Percentiles rank a stretch among this genome's conserved stretches.
phyloP scores from a whole-genome alignment of 352 stramenopile species.

The Phytophthora kernoviae region DNA sequence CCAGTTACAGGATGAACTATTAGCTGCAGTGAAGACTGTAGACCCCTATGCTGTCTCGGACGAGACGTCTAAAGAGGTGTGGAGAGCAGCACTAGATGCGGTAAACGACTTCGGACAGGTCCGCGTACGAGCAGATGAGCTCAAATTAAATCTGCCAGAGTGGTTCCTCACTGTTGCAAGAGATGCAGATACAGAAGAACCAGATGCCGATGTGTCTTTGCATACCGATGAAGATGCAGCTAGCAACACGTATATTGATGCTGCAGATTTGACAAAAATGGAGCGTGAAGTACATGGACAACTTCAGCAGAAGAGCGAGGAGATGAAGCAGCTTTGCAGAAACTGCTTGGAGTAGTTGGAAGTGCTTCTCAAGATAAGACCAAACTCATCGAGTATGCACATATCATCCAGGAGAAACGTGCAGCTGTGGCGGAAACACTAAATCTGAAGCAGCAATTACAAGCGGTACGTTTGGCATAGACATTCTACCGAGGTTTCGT shows the following conservation, averaged over 20 bases:
- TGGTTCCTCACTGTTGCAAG: slow-evolving; percentile 73
- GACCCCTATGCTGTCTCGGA: slow-evolving; percentile 17
- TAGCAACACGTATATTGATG: slow-evolving; percentile 26
- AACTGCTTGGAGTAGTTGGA: slow-evolving; percentile 39
- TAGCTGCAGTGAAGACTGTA: slow-evolving; percentile 30
- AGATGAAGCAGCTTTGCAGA: slow-evolving; percentile 41
- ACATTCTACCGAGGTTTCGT: no score
- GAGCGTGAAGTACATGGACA: slow-evolving; percentile 49
- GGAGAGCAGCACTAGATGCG: slow-evolving; percentile 36
- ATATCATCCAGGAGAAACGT: slow-evolving; percentile 66
- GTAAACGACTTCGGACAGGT: slow-evolving; percentile 52
- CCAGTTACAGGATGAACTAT: slow-evolving; percentile 68
- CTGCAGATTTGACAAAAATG: slow-evolving; percentile 46
- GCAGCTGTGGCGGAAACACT: slow-evolving; percentile 47
- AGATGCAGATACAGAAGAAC: slow-evolving; percentile 45
- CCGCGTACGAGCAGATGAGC: slow-evolving; percentile 41
- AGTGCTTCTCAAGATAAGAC: slow-evolving; percentile 17
- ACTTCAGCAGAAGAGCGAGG: slow-evolving; percentile 36
- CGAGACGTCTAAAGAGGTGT: slow-evolving; percentile 29
- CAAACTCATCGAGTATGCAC: slow-evolving; percentile 52
- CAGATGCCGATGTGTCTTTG: slow-evolving; percentile 32
- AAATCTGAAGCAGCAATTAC: slow-evolving; percentile 54
- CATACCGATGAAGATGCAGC: slow-evolving; percentile 34
- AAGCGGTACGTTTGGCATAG: slow-evolving; percentile 45
- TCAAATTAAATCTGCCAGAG: slow-evolving; percentile 64